Conservation (phyloP, 2,329 filamentous ascomycete species). For the Drechslerella stenobrocha region DNA sequence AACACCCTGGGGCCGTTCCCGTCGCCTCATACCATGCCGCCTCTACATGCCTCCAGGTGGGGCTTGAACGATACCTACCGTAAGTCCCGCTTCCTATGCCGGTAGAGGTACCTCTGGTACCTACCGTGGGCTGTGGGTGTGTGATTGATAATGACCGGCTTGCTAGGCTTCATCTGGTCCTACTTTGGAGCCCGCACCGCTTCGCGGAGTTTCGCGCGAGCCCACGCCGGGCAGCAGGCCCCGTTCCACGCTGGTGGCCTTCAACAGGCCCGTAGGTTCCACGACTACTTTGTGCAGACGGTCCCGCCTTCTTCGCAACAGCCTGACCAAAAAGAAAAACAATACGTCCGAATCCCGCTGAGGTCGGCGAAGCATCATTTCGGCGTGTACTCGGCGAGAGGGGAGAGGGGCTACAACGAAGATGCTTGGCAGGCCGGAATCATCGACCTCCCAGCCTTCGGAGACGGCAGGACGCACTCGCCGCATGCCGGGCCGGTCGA, state of each 20-base stretch:
- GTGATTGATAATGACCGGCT: not conserved
- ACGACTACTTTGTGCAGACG: constrained; percentile 96
- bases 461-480: constrained; percentile 40
- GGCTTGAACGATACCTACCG: constrained; percentile 50
- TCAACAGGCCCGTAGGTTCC: constrained; percentile 64
- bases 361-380: constrained; percentile 96
- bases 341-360: constrained; percentile 87
- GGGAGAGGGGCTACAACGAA: constrained; percentile 86
- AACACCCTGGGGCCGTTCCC: too few relatives aligned
- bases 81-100: constrained; percentile 24
- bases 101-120: not conserved
- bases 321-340: constrained; percentile 68
- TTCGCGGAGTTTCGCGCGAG: constrained; percentile 26
- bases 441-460: constrained; percentile 89
- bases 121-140: not conserved
- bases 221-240: constrained; percentile 24
- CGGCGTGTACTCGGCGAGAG: constrained; percentile 75
- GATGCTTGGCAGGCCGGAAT: constrained; percentile 93
- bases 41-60: constrained; percentile 45
- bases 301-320: constrained; percentile 90
- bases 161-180: constrained; percentile 44
- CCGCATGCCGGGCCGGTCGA: constrained; percentile 12
- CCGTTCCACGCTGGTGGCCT: constrained; percentile 35
- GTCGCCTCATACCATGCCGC: constrained; percentile 15
- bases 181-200: constrained; percentile 38